phyloP scores from a whole-genome alignment of 495 filamentous ascomycete species.

The Cryomyces minteri region DNA sequence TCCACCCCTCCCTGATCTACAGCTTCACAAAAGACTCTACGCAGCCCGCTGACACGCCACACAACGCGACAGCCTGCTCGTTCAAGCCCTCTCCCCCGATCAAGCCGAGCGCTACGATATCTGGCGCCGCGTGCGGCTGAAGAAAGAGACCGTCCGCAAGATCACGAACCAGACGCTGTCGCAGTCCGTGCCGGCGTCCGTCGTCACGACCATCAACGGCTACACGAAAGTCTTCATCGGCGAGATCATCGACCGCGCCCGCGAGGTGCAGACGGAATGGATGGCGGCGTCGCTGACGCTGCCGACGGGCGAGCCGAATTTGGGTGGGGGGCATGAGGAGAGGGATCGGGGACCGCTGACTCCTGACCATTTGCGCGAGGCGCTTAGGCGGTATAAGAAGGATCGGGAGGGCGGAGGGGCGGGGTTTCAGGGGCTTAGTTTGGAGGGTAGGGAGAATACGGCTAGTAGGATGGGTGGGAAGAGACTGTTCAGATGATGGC shows the following conservation, averaged over 20 bases:
- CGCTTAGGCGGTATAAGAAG: slow-evolving; percentile 51
- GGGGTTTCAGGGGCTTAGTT: slow-evolving; percentile 51
- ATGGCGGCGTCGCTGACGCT: slow-evolving; percentile 26
- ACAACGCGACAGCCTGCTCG: slow-evolving; percentile 32
- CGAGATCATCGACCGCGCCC: slow-evolving; percentile 63
- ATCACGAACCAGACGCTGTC: slow-evolving; percentile 69
- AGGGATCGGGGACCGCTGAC: slow-evolving; percentile 48
- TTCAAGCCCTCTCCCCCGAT: slow-evolving; percentile 43
- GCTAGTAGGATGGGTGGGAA: slow-evolving; percentile 17
- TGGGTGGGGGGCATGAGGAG: slow-evolving; percentile 5
- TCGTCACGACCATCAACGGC: slow-evolving; percentile 62
- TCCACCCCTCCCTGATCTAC: background rate
- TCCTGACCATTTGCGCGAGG: slow-evolving; percentile 70
- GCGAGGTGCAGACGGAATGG: slow-evolving; percentile 67
- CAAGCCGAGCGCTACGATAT: slow-evolving; percentile 58
- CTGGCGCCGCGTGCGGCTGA: slow-evolving; percentile 51
- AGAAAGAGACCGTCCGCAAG: slow-evolving; percentile 28
- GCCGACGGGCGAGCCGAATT: slow-evolving; percentile 11
- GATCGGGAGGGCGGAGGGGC: slow-evolving; percentile 47
- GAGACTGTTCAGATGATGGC: slow-evolving; percentile 19
- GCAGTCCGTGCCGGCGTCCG: slow-evolving; percentile 62
- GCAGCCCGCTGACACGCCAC: background rate
- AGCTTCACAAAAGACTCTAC: background rate
- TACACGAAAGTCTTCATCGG: slow-evolving; percentile 75
- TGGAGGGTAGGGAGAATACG: slow-evolving; percentile 29